Percentiles rank a stretch among this genome's conserved stretches.
phyloP scores from a whole-genome alignment of 2,329 filamentous ascomycete species.

The Verticillium nubilum region DNA sequence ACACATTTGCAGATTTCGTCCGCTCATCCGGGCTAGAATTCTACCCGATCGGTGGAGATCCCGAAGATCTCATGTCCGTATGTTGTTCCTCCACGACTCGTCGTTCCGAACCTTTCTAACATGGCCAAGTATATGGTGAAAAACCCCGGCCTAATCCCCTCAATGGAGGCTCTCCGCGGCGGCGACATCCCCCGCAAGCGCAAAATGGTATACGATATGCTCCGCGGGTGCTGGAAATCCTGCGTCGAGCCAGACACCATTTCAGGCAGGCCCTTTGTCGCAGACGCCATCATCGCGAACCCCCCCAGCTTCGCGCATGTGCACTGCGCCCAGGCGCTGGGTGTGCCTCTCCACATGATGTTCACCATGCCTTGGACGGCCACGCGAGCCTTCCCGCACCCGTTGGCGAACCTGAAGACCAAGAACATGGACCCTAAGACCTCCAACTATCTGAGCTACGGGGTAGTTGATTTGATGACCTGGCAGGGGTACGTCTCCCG shows the following conservation, averaged over 20 bases:
- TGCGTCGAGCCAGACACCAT: slow-evolving; percentile 19
- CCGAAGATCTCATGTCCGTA: slow-evolving; percentile 32
- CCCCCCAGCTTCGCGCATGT: slow-evolving; percentile 42
- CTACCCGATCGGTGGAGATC: slow-evolving; percentile 47
- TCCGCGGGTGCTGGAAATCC: slow-evolving; percentile 22
- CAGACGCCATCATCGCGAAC: slow-evolving; percentile 45
- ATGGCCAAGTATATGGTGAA: slow-evolving; percentile 21
- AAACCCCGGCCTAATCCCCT: slow-evolving; percentile 23
- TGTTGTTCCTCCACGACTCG: too few species aligned
- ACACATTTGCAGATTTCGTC: slow-evolving; percentile 45
- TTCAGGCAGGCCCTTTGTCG: slow-evolving; percentile 33
- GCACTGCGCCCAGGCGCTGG: slow-evolving; percentile 38
- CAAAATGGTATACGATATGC: slow-evolving; percentile 20
- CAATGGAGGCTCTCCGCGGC: slow-evolving; percentile 16
- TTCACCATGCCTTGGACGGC: slow-evolving; percentile 69
- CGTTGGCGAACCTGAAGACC: slow-evolving; percentile 60
- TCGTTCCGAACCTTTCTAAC: slow-evolving; percentile 15
- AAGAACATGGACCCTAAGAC: slow-evolving; percentile 39
- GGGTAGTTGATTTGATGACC: slow-evolving; percentile 68
- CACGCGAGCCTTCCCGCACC: slow-evolving; percentile 67
- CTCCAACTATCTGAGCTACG: slow-evolving; percentile 66
- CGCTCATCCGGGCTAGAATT: slow-evolving; percentile 42
- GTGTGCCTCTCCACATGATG: slow-evolving; percentile 39
- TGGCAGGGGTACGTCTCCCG: slow-evolving; percentile 51
- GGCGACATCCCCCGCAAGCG: slow-evolving; percentile 22